A percentile compares a stretch with the other conserved stretches of the same genome.
Evolutionary conservation across 2,329 filamentous ascomycete species (phyloP).

Genomic region (Penicillium olsonii): DNA sequence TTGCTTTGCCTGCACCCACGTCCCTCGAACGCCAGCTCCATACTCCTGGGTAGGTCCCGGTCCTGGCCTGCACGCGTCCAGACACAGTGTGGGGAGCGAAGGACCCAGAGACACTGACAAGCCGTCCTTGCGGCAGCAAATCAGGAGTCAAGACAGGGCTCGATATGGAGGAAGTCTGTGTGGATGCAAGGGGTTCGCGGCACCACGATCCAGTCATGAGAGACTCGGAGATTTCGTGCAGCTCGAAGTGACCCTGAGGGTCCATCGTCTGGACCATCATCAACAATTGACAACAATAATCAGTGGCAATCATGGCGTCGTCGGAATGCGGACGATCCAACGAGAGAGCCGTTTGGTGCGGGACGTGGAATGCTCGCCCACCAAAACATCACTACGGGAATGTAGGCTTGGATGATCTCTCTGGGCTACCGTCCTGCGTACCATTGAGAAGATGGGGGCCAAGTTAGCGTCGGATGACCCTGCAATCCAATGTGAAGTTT

Average conservation of each 20-base stretch:
- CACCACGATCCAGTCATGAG: conserved; percentile 40
- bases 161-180: conserved; percentile 32
- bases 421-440: conserved; percentile 5
- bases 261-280: conserved; percentile 22
- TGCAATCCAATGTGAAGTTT: conserved; percentile 9
- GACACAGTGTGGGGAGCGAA: conserved; percentile 30
- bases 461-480: conserved; percentile 18
- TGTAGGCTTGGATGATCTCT: conserved; percentile 29
- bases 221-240: conserved; percentile 38
- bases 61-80: conserved; percentile 34
- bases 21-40: conserved; percentile 41
- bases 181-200: conserved; percentile 38
- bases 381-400: conserved; percentile 32
- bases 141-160: conserved; percentile 38
- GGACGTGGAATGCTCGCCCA: conserved; percentile 34
- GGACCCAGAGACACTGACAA: conserved; percentile 29
- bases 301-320: conserved; percentile 32
- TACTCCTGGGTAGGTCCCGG: conserved; percentile 34
- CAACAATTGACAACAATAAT: conserved; percentile 25
- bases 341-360: conserved; percentile 21
- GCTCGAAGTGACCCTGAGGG: conserved; percentile 24
- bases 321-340: conserved; percentile 37
- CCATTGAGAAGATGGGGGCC: conserved; percentile 22
- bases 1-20: conserved; percentile 33
- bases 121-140: conserved; percentile 40